Percentiles rank a stretch among this genome's conserved stretches.
Evolutionary conservation across 2,329 filamentous ascomycete species (phyloP).

Genomic region (Emericellopsis cladophorae): DNA sequence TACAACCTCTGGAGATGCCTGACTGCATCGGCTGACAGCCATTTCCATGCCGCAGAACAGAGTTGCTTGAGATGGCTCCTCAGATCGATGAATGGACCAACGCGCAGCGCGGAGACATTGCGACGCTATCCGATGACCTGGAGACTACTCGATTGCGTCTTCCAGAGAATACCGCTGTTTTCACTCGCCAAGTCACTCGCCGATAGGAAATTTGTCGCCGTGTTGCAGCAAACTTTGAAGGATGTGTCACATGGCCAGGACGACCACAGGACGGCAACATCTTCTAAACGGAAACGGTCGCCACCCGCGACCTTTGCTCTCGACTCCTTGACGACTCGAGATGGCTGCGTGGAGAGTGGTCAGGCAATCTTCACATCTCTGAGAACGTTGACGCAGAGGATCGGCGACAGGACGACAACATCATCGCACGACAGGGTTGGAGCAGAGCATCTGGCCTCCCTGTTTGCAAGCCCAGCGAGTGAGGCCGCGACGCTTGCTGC

Average conservation of each 20-base stretch:
- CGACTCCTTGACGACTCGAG: slow-evolving; percentile 21
- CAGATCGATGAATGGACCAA: slow-evolving; percentile 41
- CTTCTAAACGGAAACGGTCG: slow-evolving; percentile 34
- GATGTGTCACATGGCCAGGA: slow-evolving; percentile 28
- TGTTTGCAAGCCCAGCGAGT: slow-evolving; percentile 36
- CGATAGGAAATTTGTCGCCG: slow-evolving; percentile 53
- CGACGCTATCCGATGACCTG: slow-evolving; percentile 45
- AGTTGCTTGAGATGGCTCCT: slow-evolving; percentile 50
- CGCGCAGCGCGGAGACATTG: slow-evolving; percentile 34
- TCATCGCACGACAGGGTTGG: slow-evolving; percentile 35
- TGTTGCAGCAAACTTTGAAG: slow-evolving; percentile 53
- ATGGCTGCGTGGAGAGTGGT: slow-evolving; percentile 31
- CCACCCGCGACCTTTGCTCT: slow-evolving; percentile 22
- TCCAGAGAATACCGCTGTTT: slow-evolving; percentile 54
- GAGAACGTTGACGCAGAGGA: slow-evolving; percentile 29
- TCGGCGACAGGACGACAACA: slow-evolving; percentile 19
- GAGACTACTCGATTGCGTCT: slow-evolving; percentile 48
- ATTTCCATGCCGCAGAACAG: slow-evolving; percentile 41
- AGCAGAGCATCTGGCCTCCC: slow-evolving; percentile 43
- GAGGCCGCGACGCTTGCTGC: slow-evolving; percentile 33
- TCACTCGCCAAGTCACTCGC: slow-evolving; percentile 59
- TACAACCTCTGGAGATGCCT: slow-evolving; percentile 34
- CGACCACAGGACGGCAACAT: slow-evolving; percentile 1
- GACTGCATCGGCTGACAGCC: slow-evolving; percentile 23
- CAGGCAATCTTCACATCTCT: slow-evolving; percentile 35